Percentiles rank a stretch among this genome's conserved stretches.
Conservation (phyloP, 1,284 basidiomycete genomes). For the Volvariella surrecta region DNA sequence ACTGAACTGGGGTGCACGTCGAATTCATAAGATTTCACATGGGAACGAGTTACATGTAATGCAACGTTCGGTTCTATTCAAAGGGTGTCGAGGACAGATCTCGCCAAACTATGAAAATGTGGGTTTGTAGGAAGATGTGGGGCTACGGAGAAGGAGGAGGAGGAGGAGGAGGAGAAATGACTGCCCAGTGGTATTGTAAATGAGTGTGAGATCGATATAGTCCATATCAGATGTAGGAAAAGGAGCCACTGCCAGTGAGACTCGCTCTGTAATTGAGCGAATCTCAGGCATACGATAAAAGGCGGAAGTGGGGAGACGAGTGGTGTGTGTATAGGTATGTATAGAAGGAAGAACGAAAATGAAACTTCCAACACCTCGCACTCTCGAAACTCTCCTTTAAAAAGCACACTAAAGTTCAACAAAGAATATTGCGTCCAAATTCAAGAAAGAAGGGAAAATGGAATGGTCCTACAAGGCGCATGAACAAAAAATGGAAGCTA, state of each 20-base stretch:
- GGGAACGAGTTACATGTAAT: no score
- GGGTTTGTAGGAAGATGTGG: no score
- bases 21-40: no score
- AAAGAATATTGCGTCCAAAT: background rate
- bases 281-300: slow-evolving; percentile 6
- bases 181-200: slow-evolving; percentile 1
- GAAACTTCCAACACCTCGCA: slow-evolving; percentile 3
- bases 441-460: no score
- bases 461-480: no score
- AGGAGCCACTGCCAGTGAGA: background rate
- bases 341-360: slow-evolving; percentile 5
- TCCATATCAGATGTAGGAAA: background rate
- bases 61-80: no score
- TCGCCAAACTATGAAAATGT: no score
- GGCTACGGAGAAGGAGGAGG: background rate
- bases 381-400: no score
- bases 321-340: slow-evolving; percentile 2
- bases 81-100: no score
- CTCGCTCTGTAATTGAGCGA: background rate
- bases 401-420: no score
- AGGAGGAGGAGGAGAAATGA: slow-evolving; percentile 1
- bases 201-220: background rate
- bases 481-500: background rate
- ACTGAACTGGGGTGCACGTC: no score
- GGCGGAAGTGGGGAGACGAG: slow-evolving; percentile 6